Evolutionary conservation across 148 eudicot species (phyloP).

Genomic region (Rhododendron kiyosumense): DNA sequence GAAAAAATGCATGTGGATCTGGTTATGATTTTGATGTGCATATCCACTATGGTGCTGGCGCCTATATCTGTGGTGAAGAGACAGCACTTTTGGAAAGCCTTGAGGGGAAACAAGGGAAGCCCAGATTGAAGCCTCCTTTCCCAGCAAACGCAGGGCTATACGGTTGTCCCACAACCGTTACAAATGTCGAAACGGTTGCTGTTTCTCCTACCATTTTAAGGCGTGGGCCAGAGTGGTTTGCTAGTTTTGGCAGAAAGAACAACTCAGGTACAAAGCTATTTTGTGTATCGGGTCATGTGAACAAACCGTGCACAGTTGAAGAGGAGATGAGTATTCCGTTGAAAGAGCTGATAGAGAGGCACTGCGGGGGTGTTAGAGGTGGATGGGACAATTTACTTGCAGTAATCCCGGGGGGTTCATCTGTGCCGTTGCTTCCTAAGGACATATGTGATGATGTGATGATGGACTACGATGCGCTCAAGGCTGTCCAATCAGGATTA

Average conservation of each 20-base stretch:
- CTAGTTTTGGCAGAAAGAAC: constrained; percentile 88
- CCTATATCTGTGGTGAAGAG: constrained; percentile 96
- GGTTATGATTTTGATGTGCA: constrained; percentile 94
- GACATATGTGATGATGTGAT: constrained; percentile 79
- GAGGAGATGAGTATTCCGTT: constrained; percentile 95
- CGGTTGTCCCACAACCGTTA: constrained; percentile 92
- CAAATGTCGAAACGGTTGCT: constrained; percentile 97
- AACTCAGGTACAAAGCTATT: constrained; percentile 84
- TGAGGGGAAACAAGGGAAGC: constrained; percentile 97
- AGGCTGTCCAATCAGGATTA: constrained; percentile 80
- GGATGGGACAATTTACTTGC: constrained; percentile 98
- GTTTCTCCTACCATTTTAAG: constrained; percentile 85
- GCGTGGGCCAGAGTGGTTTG: constrained; percentile 93
- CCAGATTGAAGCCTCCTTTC: constrained; percentile 96
- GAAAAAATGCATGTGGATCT: constrained; percentile 92
- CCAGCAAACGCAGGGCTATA: constrained; percentile 90
- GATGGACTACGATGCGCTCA: constrained; percentile 96
- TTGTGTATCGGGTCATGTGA: constrained; percentile 89
- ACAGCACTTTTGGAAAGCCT: constrained; percentile 94
- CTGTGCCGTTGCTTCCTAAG: constrained; percentile 83
- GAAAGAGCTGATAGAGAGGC: constrained; percentile 85
- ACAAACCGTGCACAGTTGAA: constrained; percentile 96
- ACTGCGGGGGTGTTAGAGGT: constrained; percentile 93
- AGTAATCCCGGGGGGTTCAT: constrained; percentile 91
- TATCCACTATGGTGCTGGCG: constrained; percentile 95